phyloP scores from a whole-genome alignment of 768 basidiomycete species.

The Inosperma sp. region DNA sequence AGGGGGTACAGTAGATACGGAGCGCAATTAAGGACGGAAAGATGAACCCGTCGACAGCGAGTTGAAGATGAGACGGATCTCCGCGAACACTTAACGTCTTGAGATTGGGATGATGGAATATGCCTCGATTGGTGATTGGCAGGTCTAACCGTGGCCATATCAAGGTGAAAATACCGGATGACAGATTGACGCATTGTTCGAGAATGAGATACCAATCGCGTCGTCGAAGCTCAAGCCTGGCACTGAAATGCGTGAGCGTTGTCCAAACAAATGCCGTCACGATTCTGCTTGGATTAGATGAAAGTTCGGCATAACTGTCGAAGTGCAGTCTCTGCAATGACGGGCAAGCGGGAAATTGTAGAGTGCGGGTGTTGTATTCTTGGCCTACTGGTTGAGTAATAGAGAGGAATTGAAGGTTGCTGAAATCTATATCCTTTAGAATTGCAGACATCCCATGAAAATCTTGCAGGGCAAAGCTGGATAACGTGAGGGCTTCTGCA shows the following conservation, averaged over 20 bases:
- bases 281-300: background rate
- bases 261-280: background rate
- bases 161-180: background rate
- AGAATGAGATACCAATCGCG: background rate
- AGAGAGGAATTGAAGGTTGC: no score
- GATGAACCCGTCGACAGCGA: no score
- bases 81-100: background rate
- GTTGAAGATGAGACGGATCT: no score
- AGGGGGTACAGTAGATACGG: no score
- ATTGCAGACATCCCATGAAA: no score
- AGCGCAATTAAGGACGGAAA: no score
- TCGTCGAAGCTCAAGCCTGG: background rate
- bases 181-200: background rate
- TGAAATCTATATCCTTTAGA: no score
- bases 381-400: no score
- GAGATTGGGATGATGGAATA: background rate
- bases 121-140: no score
- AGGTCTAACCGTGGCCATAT: background rate
- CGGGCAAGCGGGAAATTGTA: background rate
- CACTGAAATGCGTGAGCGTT: background rate
- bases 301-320: background rate
- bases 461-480: no score
- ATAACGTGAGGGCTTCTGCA: no score
- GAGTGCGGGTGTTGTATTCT: background rate
- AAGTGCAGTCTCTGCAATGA: background rate